Evolutionary conservation across 331 rosid species (phyloP), one percentile per base, ranked within the genome.

Genomic region (Stylosanthes scabra): DNA sequence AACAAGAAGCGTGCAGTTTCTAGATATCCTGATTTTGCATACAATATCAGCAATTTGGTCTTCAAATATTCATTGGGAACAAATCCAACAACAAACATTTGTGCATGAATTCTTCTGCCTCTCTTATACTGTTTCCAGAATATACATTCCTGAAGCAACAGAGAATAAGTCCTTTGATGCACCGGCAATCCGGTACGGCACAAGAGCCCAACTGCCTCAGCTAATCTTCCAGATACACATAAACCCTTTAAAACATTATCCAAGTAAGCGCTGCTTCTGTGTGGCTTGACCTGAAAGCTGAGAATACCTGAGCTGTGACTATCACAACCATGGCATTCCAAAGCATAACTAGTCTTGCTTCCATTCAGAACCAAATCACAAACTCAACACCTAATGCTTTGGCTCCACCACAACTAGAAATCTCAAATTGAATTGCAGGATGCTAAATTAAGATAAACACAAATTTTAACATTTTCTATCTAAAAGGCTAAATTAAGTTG

Each of bases 91-190:
- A 88, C 77, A 60, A 86, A 68, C 88, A 90, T 84, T 37, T 88
- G 89, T 3, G 91, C 89, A 74, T 81, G 93, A 51, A 93, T 86
- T 82, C 84, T 87, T 79, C 81, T 86, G 29, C 89, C 93, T 76
- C 67, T 82, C 72, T 29, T 63, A 66, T 88, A 86, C 66, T 84
- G 80, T 83, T 87, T 93, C 82, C 88, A 83, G 72, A 65, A 86
- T 72, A 89, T 85, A 74, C 93, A 82, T 75, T 93, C 96, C 83
- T 93, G 94, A 83, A 91, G 83, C 71, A 91, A 80, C 82, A 91
- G 90, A 49, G 87, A 79, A 77, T 86, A 89, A 12, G 92, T 83
- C 58, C 66, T 73, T 3, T 81, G 73, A 37, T 82, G 76, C 52
- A 78, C 81, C 25, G 47, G 78, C 56, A 73, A 27, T 54, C 86